Percentiles rank a stretch among this genome's conserved stretches.
These are phyloP conservation scores for Lactifluus subvellereus DNA, from an alignment of 768 basidiomycete genomes.

Conservation along the genomic window DNA sequence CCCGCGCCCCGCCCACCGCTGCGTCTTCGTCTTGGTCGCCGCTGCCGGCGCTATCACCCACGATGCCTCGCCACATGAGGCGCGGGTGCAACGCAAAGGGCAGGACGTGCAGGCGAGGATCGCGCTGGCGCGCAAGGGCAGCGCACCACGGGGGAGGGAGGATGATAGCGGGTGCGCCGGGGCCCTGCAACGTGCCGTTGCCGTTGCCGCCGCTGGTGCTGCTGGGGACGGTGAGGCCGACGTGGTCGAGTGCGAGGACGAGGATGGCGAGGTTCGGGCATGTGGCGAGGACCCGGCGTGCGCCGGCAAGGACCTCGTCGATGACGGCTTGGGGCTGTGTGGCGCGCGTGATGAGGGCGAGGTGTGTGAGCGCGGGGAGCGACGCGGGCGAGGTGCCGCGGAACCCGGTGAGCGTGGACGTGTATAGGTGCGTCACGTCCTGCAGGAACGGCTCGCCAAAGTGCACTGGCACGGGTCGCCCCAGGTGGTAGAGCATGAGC, in stretches of 20 bases:
- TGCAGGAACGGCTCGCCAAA: slow-evolving; percentile 21
- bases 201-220: neutral
- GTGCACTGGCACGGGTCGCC: slow-evolving; percentile 18
- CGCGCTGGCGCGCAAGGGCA: slow-evolving; percentile 3
- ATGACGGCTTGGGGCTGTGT: slow-evolving; percentile 4
- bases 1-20: neutral
- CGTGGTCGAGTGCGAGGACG: slow-evolving; percentile 17
- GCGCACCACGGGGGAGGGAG: slow-evolving; percentile 2
- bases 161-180: neutral
- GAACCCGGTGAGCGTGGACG: slow-evolving; percentile 24
- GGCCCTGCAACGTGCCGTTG: neutral
- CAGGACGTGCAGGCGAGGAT: slow-evolving; percentile 21
- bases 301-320: slow-evolving; percentile 1
- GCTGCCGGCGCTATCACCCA: neutral
- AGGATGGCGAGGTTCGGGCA: slow-evolving; percentile 20
- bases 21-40: neutral
- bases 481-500: slow-evolving; percentile 24
- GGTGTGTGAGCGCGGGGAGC: slow-evolving; percentile 18
- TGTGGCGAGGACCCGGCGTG: slow-evolving; percentile 2
- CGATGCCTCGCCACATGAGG: slow-evolving; percentile 16
- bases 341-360: slow-evolving; percentile 22
- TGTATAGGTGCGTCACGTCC: slow-evolving; percentile 20
- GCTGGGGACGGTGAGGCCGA: neutral
- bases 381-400: slow-evolving; percentile 12
- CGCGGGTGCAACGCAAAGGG: slow-evolving; percentile 22